Base-by-base conservation (phyloP, 371 early-diverging fungal species). In the Mycotypha africana region DNA sequence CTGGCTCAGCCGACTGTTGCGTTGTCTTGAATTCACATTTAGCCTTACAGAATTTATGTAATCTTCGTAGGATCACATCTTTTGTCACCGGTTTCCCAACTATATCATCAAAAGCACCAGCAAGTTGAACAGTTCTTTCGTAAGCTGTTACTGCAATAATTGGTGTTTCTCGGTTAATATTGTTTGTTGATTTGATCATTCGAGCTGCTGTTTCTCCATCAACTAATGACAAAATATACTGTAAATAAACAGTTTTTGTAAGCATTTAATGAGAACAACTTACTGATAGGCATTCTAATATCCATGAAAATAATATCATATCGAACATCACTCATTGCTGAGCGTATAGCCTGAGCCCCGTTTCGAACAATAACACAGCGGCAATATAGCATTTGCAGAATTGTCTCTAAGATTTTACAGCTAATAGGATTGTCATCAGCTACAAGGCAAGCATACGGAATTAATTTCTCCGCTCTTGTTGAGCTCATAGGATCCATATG, bases 291-390 rank as follows among this genome's bases (percentile, higher is more conserved):
- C 92, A 94, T 92, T 10, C 85, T 72, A 21, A 89, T 83, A 56
- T 92, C 93, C 89, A 93, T 88, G 49, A 96, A 92, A 36, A 96
- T 91, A 14, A 93, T 74, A 49, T 93, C 93, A 68, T 90, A 96
- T 47, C 74, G 82, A 21, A 91, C 84, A 45, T 85, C 82, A 2
- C 91, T 92, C 84, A 93, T 87, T 0, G 91, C 91, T 40, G 84
- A 84, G 41, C 91, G 82, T 47, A 94, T 80, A 3, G 91, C 93
- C 59, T 93, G 95, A 0, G 90, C 93, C 5, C 95, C 97, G 52
- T 91, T 94, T 39, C 85, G 77, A 38, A 92, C 91, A 38, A 88
- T 78, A 1, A 89, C 83, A 49, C 89, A 90, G 15, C 86, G 71
- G 48, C 92, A 85, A 41, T 88, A 76, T 10, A 91, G 51, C 44